Conservation (phyloP, 2,329 filamentous ascomycete genomes). For the Penicillium fuscoglaucum region DNA sequence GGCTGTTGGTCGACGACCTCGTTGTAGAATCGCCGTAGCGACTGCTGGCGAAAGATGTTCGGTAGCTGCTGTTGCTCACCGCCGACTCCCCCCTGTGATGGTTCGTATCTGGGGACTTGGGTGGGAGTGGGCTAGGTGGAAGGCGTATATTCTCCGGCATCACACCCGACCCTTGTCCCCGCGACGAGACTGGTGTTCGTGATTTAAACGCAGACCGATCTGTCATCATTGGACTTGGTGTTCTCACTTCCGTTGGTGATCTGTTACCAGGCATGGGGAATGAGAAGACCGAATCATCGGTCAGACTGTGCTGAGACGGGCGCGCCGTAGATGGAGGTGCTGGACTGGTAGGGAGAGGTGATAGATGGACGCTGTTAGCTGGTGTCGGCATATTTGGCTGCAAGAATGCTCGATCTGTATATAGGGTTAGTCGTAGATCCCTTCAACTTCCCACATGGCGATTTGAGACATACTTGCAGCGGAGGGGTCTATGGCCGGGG, state of each 20-base stretch:
- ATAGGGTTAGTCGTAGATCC: slow-evolving; percentile 11
- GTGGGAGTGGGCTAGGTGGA: slow-evolving; percentile 23
- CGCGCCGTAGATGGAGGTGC: slow-evolving; percentile 46
- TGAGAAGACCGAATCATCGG: slow-evolving; percentile 50
- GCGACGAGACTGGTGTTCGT: slow-evolving; percentile 21
- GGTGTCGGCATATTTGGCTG: slow-evolving; percentile 63
- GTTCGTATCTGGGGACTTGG: slow-evolving; percentile 11
- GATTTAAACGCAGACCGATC: slow-evolving; percentile 22
- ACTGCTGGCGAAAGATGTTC: slow-evolving; percentile 43
- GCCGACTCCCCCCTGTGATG: slow-evolving; percentile 29
- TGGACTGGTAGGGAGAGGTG: slow-evolving; percentile 61
- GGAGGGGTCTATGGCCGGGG: slow-evolving; percentile 57
- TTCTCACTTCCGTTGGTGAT: slow-evolving; percentile 25
- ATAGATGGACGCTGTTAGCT: slow-evolving; percentile 61
- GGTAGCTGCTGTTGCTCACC: slow-evolving; percentile 42
- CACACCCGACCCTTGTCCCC: slow-evolving; percentile 13
- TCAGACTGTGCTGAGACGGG: slow-evolving; percentile 37
- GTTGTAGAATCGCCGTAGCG: slow-evolving; percentile 40
- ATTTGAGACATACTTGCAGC: slow-evolving; percentile 55
- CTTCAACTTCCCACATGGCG: neutral
- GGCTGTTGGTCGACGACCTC: slow-evolving; percentile 37
- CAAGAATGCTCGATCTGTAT: slow-evolving; percentile 43
- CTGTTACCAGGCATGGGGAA: slow-evolving; percentile 49
- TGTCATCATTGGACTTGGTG: slow-evolving; percentile 23
- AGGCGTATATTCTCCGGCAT: slow-evolving; percentile 24